A percentile compares a stretch with the other conserved stretches of the same genome.
phyloP scores from a whole-genome alignment of 2,329 filamentous ascomycete genomes.

The Xenosphaeropsis pyriputrescens region DNA sequence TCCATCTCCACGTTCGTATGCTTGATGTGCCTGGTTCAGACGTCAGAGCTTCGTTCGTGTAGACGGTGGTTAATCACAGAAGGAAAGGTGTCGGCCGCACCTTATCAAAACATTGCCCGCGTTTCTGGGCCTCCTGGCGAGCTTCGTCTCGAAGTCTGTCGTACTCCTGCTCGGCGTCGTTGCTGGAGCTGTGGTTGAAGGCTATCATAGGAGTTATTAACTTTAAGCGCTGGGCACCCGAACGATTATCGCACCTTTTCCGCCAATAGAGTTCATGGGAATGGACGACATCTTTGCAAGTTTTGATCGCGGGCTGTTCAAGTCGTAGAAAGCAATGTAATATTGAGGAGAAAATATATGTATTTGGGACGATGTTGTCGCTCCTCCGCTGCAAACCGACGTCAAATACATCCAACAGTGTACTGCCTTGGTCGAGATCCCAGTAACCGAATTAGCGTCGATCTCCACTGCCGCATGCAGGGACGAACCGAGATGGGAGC shows the following conservation, averaged over 20 bases:
- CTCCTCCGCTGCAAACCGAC: no score
- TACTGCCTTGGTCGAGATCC: no score
- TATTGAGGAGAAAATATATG: no score
- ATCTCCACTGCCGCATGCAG: no score
- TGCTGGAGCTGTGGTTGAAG: slow-evolving; percentile 58
- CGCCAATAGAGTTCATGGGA: slow-evolving; percentile 11
- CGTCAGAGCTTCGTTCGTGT: slow-evolving; percentile 3
- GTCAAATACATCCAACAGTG: no score
- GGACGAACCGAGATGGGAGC: no score
- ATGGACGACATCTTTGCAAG: slow-evolving; percentile 4
- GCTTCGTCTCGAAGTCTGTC: slow-evolving; percentile 79
- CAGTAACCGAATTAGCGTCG: no score
- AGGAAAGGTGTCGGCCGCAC: slow-evolving; percentile 25
- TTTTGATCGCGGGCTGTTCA: no score
- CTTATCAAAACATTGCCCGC: slow-evolving; percentile 60
- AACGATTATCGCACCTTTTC: slow-evolving; percentile 7
- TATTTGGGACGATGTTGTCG: no score
- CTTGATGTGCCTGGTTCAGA: slow-evolving; percentile 48
- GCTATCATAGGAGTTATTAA: slow-evolving; percentile 29
- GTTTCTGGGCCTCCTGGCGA: slow-evolving; percentile 65
- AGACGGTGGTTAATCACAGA: neutral
- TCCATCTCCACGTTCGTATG: slow-evolving; percentile 74
- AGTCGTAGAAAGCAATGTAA: no score
- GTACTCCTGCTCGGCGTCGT: slow-evolving; percentile 70
- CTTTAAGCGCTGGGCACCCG: neutral